Evolutionary conservation across 305 asterid genomes (phyloP).

Genomic region (Andrographis paniculata): DNA sequence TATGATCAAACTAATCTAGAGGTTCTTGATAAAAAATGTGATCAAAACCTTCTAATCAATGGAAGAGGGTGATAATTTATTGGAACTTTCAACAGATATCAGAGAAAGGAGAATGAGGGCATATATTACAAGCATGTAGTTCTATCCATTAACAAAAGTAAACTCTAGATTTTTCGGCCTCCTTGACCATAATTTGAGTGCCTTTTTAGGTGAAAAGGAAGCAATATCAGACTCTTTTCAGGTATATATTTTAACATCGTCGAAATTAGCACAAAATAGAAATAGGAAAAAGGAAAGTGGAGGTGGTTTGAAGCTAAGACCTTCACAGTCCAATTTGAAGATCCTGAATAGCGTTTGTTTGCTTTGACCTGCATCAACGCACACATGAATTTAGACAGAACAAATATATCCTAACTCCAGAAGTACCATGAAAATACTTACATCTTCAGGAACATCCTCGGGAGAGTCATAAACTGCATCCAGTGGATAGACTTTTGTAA

Average conservation of each 20-base stretch:
- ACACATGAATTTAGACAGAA: constrained; percentile 7
- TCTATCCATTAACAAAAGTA: too few relatives aligned
- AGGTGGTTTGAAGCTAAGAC: constrained; percentile 28
- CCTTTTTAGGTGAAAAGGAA: too few relatives aligned
- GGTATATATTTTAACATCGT: too few relatives aligned
- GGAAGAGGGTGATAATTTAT: too few relatives aligned
- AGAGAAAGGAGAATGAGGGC: too few relatives aligned
- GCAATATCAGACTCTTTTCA: too few relatives aligned
- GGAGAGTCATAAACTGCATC: constrained; percentile 89
- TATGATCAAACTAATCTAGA: too few relatives aligned
- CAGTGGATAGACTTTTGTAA: constrained; percentile 80
- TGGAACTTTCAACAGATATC: not conserved
- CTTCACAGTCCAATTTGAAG: constrained; percentile 94
- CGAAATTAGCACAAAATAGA: not conserved
- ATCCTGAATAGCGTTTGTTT: constrained; percentile 86
- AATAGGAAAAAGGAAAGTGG: constrained; percentile 5
- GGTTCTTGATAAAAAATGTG: too few relatives aligned
- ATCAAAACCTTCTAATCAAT: too few relatives aligned
- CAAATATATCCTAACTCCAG: not conserved
- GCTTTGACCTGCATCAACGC: constrained; percentile 57
- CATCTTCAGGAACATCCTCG: constrained; percentile 98
- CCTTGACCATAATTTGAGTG: too few relatives aligned
- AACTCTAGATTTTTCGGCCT: too few relatives aligned
- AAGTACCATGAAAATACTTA: constrained; percentile 24
- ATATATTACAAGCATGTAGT: too few relatives aligned